Base-by-base conservation (phyloP, 495 filamentous ascomycete species). In the Talaromyces trachyspermus region DNA sequence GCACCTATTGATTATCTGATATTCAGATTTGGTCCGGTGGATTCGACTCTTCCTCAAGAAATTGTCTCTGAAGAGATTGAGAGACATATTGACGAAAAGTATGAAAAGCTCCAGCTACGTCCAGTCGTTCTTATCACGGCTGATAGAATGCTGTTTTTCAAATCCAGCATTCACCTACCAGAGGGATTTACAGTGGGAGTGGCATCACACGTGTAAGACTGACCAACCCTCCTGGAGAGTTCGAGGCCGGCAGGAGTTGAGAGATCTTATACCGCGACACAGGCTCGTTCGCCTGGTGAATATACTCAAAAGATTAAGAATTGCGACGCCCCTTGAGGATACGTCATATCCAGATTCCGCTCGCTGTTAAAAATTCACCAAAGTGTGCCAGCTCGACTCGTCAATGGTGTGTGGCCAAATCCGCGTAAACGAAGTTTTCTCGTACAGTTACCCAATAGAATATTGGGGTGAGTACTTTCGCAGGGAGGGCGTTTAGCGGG, bases 361-460 rank as follows among this genome's bases (percentile, higher is more conserved):
- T 41, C 38, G 19, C 38, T 41, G 8, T 24, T 36, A 41, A 41
- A 41, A 11, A 41, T 24, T 41, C 17, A 41, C 20, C 20, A 41
- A 41, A 41, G n/a, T n/a, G n/a, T n/a, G n/a, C n/a, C n/a, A n/a
- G n/a, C n/a, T n/a, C n/a, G n/a, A n/a, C n/a, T n/a, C n/a, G n/a
- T n/a, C n/a, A n/a, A n/a, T n/a, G n/a, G n/a, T n/a, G n/a, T n/a
- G n/a, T n/a, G n/a, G n/a, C n/a, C n/a, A n/a, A n/a, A n/a, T n/a
- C n/a, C n/a, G n/a, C n/a, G n/a, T n/a, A n/a, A n/a, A n/a, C n/a
- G n/a, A n/a, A n/a, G n/a, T n/a, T n/a, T n/a, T n/a, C n/a, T n/a
- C n/a, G n/a, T n/a, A n/a, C n/a, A n/a, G n/a, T n/a, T n/a, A n/a
- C n/a, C n/a, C n/a, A n/a, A n/a, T n/a, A n/a, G n/a, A n/a, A n/a